These are phyloP conservation scores for Suhomyces wounanorum DNA, from an alignment of 1,139 yeast genomes.

Conservation along the genomic window DNA sequence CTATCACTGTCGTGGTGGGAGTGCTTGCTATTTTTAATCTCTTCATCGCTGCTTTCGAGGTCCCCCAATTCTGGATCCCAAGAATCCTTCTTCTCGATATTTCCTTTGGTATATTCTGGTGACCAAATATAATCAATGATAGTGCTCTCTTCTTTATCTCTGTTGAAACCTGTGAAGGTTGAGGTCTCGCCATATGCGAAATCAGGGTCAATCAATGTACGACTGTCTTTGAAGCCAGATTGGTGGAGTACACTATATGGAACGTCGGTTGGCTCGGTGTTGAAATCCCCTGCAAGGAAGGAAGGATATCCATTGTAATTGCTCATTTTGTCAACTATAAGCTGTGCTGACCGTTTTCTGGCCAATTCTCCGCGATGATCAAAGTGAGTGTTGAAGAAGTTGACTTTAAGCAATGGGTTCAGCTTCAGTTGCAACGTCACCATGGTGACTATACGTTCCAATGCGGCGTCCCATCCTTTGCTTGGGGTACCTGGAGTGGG, in stretches of 20 bases:
- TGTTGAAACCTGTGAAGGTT: constrained; percentile 25
- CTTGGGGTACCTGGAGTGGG: constrained; percentile 51
- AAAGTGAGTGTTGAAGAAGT: constrained; percentile 59
- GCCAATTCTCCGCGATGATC: constrained; percentile 56
- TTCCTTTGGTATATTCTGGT: constrained; percentile 14
- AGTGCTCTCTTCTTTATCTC: constrained; percentile 16
- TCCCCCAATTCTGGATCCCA: neutral
- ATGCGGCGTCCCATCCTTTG: constrained; percentile 30
- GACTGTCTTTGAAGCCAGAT: constrained; percentile 22
- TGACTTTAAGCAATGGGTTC: constrained; percentile 24
- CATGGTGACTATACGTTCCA: constrained; percentile 25
- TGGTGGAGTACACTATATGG: constrained; percentile 22
- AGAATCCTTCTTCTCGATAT: neutral
- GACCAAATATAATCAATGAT: constrained; percentile 30
- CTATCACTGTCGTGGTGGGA: neutral
- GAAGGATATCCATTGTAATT: constrained; percentile 44
- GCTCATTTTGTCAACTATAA: constrained; percentile 45
- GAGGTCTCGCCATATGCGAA: constrained; percentile 20
- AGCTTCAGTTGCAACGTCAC: constrained; percentile 18
- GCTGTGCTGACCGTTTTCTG: constrained; percentile 47
- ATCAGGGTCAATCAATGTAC: constrained; percentile 16
- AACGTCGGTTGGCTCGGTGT: constrained; percentile 54
- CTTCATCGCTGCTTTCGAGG: neutral
- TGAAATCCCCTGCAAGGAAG: constrained; percentile 49
- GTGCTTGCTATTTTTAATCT: neutral